Base-by-base conservation (phyloP, 768 basidiomycete genomes). In the Clitopilus passeckerianus region DNA sequence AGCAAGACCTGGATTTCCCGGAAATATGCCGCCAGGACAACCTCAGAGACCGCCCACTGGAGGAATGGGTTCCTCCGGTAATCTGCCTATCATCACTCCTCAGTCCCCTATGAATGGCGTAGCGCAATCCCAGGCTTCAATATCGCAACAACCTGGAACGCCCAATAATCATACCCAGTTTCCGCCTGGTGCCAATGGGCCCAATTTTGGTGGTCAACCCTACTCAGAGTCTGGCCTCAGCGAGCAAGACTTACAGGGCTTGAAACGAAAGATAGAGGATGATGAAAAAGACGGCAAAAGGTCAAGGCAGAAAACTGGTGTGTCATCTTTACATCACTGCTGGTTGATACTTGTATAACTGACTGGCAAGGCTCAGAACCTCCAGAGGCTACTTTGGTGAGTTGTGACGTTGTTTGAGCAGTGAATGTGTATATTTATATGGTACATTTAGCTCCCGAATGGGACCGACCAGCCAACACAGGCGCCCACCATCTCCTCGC, bases 241-340 rank as follows among this genome's bases (percentile, higher is more conserved):
- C 55, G 89, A 91, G 57, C 77, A 78, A 60, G 89, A 90, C 57
- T 63, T 70, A n/a, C 84, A 86, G 58, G 82, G 80, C 16, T 77
- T 85, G 62, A 93, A 93, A 69, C 80, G 91, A 61, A 91, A 91
- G 70, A 74, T 87, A 62, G 85, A 86, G 53, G 77, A 78, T 16
- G 86, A 85, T 56, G 88, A 89, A 60, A 72, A 72, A 27, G 87
- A 90, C 53, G 78, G 73, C 53, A 93, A 93, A 70, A 82, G 91
- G 65, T 84, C 73, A 54, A 81, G 88, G 65, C 81, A 86, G 71
- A 91, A 86, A 74, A 90, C 80, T 65, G 89, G 91, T 89, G 62
- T 69, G 83, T 55, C 59, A 23, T 30, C 27, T 7, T 7, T 30
- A 7, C 52, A 43, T 53, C 56, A 61, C 54, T 66, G 50, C 54